A percentile compares a stretch with the other conserved stretches of the same genome.
Conservation (phyloP, 306 rosid genomes). For the Vicia villosa region DNA sequence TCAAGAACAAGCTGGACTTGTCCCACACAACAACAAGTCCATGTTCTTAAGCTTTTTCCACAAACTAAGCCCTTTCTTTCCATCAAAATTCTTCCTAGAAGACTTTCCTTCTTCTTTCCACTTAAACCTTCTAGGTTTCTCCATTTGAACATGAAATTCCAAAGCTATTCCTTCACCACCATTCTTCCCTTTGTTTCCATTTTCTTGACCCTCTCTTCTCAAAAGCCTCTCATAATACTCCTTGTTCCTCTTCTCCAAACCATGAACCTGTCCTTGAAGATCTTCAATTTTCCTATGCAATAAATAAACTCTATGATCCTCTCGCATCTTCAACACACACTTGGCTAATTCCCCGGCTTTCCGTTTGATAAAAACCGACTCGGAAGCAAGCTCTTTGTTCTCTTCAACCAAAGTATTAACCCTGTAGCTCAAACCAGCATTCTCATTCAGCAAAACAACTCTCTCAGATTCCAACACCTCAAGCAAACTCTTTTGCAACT, state of each 20-base stretch:
- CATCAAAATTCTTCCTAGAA: slow-evolving; percentile 25
- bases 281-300: slow-evolving; percentile 79
- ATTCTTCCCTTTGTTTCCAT: slow-evolving; percentile 35
- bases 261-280: slow-evolving; percentile 81
- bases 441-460: slow-evolving; percentile 78
- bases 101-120: slow-evolving; percentile 37
- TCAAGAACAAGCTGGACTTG: slow-evolving; percentile 47
- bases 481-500: slow-evolving; percentile 78
- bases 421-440: slow-evolving; percentile 65
- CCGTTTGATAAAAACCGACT: slow-evolving; percentile 63
- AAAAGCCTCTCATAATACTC: slow-evolving; percentile 73
- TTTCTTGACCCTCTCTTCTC: slow-evolving; percentile 37
- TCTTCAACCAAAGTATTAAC: slow-evolving; percentile 69
- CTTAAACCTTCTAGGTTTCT: slow-evolving; percentile 49
- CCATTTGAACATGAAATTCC: slow-evolving; percentile 59
- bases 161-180: slow-evolving; percentile 49
- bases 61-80: slow-evolving; percentile 43
- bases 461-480: slow-evolving; percentile 97
- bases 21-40: slow-evolving; percentile 80
- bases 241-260: slow-evolving; percentile 85
- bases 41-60: slow-evolving; percentile 77
- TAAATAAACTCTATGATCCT: slow-evolving; percentile 78
- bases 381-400: slow-evolving; percentile 71
- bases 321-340: slow-evolving; percentile 78
- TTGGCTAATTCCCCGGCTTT: slow-evolving; percentile 82